Conservation (phyloP, 306 rosid genomes). For the Potentilla sterilis region DNA sequence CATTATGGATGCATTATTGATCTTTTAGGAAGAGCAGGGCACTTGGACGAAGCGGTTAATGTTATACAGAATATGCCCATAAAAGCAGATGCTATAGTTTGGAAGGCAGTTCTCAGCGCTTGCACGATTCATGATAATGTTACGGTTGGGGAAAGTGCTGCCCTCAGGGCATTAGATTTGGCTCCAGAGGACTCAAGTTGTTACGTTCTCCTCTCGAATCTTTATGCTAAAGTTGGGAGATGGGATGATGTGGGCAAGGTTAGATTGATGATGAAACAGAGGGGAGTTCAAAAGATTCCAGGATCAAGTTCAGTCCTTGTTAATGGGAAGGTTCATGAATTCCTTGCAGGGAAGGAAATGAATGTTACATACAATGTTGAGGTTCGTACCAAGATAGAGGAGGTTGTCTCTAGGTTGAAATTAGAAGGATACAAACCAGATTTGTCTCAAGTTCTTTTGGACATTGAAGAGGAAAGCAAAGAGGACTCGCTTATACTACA, state of each 20-base stretch:
- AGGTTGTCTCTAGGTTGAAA: slow-evolving; percentile 37
- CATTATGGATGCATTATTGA: slow-evolving; percentile 54
- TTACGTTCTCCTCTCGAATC: slow-evolving; percentile 54
- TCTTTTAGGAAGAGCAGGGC: slow-evolving; percentile 45
- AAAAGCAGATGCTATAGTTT: slow-evolving; percentile 49
- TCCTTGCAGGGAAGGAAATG: slow-evolving; percentile 42
- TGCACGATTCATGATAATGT: slow-evolving; percentile 40
- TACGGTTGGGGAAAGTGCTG: slow-evolving; percentile 34
- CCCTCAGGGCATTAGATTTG: slow-evolving; percentile 38
- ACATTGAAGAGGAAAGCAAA: slow-evolving; percentile 44
- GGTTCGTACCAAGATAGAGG: slow-evolving; percentile 36
- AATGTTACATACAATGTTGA: slow-evolving; percentile 19
- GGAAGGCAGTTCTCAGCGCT: slow-evolving; percentile 51
- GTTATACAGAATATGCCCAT: slow-evolving; percentile 39
- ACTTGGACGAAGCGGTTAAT: slow-evolving; percentile 38
- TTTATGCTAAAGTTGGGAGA: slow-evolving; percentile 37
- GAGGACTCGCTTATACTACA: slow-evolving; percentile 38
- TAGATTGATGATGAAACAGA: slow-evolving; percentile 41
- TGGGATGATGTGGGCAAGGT: slow-evolving; percentile 49
- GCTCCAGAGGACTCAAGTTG: slow-evolving; percentile 54
- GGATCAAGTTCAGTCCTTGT: slow-evolving; percentile 51
- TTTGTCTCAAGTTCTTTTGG: slow-evolving; percentile 42
- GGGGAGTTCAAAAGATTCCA: slow-evolving; percentile 43
- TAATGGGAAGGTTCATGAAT: slow-evolving; percentile 42
- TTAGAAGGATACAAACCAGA: slow-evolving; percentile 57